phyloP scores from a whole-genome alignment of 2,329 filamentous ascomycete genomes.

The Epichloe hybrida region DNA sequence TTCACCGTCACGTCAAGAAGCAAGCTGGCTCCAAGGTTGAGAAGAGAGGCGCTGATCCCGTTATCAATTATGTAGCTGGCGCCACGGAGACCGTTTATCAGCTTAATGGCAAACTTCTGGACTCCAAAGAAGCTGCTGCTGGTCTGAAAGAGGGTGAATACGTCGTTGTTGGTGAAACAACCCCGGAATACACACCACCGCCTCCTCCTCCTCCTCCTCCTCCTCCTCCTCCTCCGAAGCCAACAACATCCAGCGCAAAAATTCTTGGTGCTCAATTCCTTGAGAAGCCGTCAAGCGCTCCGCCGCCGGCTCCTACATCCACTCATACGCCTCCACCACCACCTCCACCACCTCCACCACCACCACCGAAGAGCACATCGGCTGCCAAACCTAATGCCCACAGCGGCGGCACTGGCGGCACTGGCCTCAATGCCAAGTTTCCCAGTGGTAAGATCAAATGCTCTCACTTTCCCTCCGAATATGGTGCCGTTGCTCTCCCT shows the following conservation, averaged over 20 bases:
- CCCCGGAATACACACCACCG: constrained; percentile 37
- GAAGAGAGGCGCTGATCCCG: constrained; percentile 30
- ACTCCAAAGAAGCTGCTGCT: constrained; percentile 49
- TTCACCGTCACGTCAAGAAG: constrained; percentile 44
- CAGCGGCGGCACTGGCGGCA: constrained; percentile 13
- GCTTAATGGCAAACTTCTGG: constrained; percentile 50
- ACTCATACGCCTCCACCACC: not conserved
- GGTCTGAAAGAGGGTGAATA: constrained; percentile 62
- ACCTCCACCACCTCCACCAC: not conserved
- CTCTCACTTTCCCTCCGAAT: constrained; percentile 59
- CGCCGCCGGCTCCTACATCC: constrained; percentile 4
- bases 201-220: constrained; percentile 21
- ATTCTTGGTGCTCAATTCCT: constrained; percentile 3
- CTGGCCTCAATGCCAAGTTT: constrained; percentile 55
- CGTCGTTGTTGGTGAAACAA: constrained; percentile 47
- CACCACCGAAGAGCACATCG: constrained; percentile 8
- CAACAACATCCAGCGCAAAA: not conserved
- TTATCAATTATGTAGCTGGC: constrained; percentile 42
- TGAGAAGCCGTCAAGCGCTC: constrained; percentile 3
- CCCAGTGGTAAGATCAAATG: constrained; percentile 63
- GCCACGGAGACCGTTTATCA: constrained; percentile 59
- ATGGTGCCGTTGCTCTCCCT: constrained; percentile 59
- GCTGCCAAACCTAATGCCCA: constrained; percentile 11
- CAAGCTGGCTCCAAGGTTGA: constrained; percentile 32
- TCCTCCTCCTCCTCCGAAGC: constrained; percentile 21